Conservation (phyloP, 148 eudicot species). For the Amaranthus palmeri region DNA sequence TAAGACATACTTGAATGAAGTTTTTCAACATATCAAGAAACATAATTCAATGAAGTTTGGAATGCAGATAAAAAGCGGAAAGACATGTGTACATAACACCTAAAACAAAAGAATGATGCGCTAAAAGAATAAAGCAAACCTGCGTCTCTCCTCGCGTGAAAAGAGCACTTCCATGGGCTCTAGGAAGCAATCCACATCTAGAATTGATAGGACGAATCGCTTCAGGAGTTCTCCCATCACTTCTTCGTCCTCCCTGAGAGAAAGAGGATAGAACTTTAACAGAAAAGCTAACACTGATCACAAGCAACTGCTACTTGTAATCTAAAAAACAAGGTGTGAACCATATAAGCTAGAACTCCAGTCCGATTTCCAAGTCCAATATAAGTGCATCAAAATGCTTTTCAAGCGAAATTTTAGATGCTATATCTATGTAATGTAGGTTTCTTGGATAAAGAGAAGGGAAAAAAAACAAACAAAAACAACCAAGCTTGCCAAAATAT, state of each 20-base stretch:
- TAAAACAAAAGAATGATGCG: neutral
- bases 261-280: conserved; percentile 9
- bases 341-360: neutral
- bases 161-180: conserved; percentile 99
- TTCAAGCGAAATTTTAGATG: neutral
- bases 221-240: conserved; percentile 86
- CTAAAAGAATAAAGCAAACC: conserved; percentile 44
- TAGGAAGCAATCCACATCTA: conserved; percentile 90
- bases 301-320: neutral
- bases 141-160: conserved; percentile 99
- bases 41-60: neutral
- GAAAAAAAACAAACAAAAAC: neutral
- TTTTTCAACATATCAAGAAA: neutral
- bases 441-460: neutral
- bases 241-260: conserved; percentile 85
- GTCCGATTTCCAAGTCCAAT: neutral
- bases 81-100: neutral
- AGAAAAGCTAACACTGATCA: neutral
- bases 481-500: too few species aligned
- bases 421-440: neutral
- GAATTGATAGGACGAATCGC: conserved; percentile 74
- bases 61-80: neutral
- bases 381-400: conserved; percentile 11
- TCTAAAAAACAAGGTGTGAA: neutral
- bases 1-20: neutral